Base-by-base conservation (phyloP, 2,329 filamentous ascomycete genomes). In the Phoma sp. region DNA sequence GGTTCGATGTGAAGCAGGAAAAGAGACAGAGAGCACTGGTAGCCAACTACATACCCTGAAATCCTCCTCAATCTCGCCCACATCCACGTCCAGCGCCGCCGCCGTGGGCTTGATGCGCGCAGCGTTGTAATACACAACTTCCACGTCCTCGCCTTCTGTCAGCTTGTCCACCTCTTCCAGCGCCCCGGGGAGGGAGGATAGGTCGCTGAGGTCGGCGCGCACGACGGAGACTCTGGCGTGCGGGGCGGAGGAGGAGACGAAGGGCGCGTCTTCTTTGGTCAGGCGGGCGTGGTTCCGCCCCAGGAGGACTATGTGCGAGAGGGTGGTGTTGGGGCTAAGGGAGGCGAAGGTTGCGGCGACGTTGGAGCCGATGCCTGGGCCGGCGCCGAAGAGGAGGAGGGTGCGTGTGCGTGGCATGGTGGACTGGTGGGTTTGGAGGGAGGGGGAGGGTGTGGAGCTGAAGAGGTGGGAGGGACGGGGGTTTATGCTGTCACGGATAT, bases 71-170 rank as follows among this genome's bases (percentile, higher is more conserved):
- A 84, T 77, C 13, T 80, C 77, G 38, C 77, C 70, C 2, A 79
- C 71, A 2, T 61, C 64, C 43, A 78, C 77, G 30, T 75, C 70
- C 6, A 83, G 65, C 0, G 80, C 69, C 3, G 73, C 67, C 23
- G 36, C 35, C 7, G 74, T 77, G 0, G 75, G 73, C 6, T 73
- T 73, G 1, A 84, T 78, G 0, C 79, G 68, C 3, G 82, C 82
- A 0, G 82, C 80, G 58, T 84, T 84, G 73, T 79, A 84, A 38
- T 82, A 76, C 3, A 84, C 71, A 22, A 78, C 78, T 41, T 82
- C 78, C 1, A 82, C 67, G 2, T 64, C 59, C n/a, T 71, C 70
- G 2, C 68, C 66, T 4, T 49, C 4, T 1, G 73, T 69, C 41
- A 70, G 43, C 0, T 42, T 25, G n/a, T 78, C 78, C 4, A 80